A percentile compares a stretch with the other conserved stretches of the same genome.
These are phyloP conservation scores for Aureobasidium sp. DNA, from an alignment of 2,329 filamentous ascomycete genomes.

Conservation along the genomic window DNA sequence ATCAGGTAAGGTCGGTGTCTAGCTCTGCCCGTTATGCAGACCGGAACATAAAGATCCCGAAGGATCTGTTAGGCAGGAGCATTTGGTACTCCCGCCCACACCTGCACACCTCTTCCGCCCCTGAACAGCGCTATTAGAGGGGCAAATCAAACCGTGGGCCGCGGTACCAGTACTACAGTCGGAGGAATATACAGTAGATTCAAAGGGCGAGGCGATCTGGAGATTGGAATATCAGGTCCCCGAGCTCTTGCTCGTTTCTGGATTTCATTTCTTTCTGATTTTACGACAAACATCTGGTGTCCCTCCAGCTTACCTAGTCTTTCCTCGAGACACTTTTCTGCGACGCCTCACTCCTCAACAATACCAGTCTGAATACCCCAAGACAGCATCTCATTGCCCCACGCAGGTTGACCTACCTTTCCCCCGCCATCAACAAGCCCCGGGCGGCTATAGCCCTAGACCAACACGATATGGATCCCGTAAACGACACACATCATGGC, in stretches of 20 bases:
- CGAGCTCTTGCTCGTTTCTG: neutral
- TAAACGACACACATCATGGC: neutral
- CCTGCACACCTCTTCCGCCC: neutral
- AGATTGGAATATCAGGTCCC: neutral
- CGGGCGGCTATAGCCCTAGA: constrained; percentile 3
- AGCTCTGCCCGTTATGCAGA: neutral
- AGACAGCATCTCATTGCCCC: neutral
- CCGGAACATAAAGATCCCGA: neutral
- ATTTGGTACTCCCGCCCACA: neutral
- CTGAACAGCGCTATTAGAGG: neutral
- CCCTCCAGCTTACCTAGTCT: too few relatives aligned
- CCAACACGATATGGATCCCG: neutral
- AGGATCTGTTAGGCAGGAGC: neutral
- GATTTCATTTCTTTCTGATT: neutral
- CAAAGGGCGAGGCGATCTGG: constrained; percentile 4
- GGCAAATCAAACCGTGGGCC: neutral
- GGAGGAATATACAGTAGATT: neutral
- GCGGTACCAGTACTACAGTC: neutral
- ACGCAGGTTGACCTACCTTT: neutral
- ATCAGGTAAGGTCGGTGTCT: neutral
- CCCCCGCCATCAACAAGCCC: constrained; percentile 5
- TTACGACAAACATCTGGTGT: neutral
- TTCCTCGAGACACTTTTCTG: neutral
- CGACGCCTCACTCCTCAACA: neutral
- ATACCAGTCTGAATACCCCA: neutral